These are phyloP conservation scores for Gossypioides kirkii DNA, from an alignment of 345 rosid genomes.

Conservation along the genomic window DNA sequence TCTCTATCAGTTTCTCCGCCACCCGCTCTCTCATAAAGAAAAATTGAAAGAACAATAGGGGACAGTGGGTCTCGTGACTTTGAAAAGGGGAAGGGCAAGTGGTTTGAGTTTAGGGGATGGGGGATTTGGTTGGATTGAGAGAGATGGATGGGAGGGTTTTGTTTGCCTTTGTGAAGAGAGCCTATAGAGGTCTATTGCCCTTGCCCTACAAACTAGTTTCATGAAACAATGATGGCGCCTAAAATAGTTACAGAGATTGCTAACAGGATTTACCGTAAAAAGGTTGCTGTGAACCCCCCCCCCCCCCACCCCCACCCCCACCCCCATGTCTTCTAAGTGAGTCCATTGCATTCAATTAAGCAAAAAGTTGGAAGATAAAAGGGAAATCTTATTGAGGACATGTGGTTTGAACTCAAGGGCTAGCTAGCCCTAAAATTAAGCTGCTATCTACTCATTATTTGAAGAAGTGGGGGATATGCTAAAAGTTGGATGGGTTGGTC, in stretches of 20 bases:
- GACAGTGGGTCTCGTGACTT: constrained; percentile 80
- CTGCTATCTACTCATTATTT: background rate
- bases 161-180: constrained; percentile 23
- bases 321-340: background rate
- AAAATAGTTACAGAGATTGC: constrained; percentile 10
- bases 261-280: constrained; percentile 11
- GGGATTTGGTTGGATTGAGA: background rate
- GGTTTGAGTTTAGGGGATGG: background rate
- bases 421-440: constrained; percentile 10
- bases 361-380: constrained; percentile 15
- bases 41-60: constrained; percentile 33
- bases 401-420: constrained; percentile 10
- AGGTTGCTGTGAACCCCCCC: constrained; percentile 1
- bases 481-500: constrained; percentile 41
- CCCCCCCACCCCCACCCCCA: background rate
- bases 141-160: constrained; percentile 17
- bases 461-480: constrained; percentile 11
- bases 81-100: constrained; percentile 33
- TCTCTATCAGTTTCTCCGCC: constrained; percentile 87
- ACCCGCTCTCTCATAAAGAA: constrained; percentile 28
- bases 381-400: constrained; percentile 16
- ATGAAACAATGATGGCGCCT: background rate
- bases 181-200: constrained; percentile 33
- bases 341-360: constrained; percentile 21
- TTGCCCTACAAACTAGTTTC: constrained; percentile 37